phyloP scores from a whole-genome alignment of 176 grass and related monocot species.

The Eremochloa ophiuroides region DNA sequence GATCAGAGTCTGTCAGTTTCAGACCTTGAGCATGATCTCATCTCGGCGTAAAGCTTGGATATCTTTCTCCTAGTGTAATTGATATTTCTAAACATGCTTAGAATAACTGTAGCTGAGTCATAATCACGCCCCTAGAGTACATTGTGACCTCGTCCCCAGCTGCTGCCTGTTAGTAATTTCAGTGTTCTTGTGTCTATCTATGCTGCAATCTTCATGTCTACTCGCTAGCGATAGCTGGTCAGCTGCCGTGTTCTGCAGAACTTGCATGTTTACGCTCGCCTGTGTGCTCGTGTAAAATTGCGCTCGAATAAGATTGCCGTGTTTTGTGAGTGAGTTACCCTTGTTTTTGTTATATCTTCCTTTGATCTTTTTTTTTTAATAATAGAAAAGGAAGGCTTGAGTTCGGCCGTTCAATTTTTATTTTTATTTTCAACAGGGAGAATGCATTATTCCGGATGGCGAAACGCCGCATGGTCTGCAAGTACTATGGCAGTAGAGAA shows the following conservation, averaged over 20 bases:
- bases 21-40: neutral
- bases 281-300: neutral
- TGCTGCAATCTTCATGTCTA: neutral
- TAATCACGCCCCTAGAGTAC: neutral
- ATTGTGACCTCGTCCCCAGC: neutral
- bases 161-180: neutral
- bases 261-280: no score
- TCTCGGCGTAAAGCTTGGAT: conserved; percentile 11
- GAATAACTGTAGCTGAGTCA: neutral
- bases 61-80: neutral
- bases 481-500: neutral
- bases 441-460: neutral
- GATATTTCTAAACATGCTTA: neutral
- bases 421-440: neutral
- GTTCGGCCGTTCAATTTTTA: no score
- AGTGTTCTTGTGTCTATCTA: neutral
- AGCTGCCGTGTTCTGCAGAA: neutral
- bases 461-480: neutral
- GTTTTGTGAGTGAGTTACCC: neutral
- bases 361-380: no score
- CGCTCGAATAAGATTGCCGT: neutral
- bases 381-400: neutral
- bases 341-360: neutral
- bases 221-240: neutral
- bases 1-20: neutral